A percentile compares a stretch with the other conserved stretches of the same genome.
Evolutionary conservation across 148 eudicot species (phyloP).

Genomic region (Vaccinium corymbosum): DNA sequence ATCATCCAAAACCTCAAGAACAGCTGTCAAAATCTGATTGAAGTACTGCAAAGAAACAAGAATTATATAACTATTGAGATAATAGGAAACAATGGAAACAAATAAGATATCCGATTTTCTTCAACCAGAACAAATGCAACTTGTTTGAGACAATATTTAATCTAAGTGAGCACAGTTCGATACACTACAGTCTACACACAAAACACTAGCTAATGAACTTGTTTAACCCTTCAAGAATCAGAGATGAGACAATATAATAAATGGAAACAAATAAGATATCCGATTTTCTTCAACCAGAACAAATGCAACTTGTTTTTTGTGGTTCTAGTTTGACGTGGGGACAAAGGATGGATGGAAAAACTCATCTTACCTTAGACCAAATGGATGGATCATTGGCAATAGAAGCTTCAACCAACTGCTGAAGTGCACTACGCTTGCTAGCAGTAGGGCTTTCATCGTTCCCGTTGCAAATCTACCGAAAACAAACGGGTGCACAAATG

Average conservation of each 20-base stretch:
- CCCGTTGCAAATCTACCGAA: conserved; percentile 61
- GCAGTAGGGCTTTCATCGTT: conserved; percentile 51
- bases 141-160: not conserved
- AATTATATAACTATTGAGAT: not conserved
- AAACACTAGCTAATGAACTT: not conserved
- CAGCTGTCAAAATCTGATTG: conserved; percentile 83
- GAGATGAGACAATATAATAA: not conserved
- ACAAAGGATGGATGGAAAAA: not conserved
- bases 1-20: conserved; percentile 81
- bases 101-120: not conserved
- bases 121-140: conserved; percentile 1
- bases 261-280: not conserved
- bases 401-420: conserved; percentile 76
- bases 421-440: conserved; percentile 63
- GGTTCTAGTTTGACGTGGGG: not conserved
- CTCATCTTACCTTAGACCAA: conserved; percentile 76
- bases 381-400: conserved; percentile 61
- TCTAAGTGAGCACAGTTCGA: too few relatives aligned
- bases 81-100: not conserved
- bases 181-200: not conserved
- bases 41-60: conserved; percentile 31
- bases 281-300: conserved; percentile 9
- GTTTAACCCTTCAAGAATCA: not conserved
- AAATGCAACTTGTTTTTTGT: not conserved
- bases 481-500: not conserved